phyloP scores from a whole-genome alignment of 495 filamentous ascomycete genomes.

The Penicillium steckii region DNA sequence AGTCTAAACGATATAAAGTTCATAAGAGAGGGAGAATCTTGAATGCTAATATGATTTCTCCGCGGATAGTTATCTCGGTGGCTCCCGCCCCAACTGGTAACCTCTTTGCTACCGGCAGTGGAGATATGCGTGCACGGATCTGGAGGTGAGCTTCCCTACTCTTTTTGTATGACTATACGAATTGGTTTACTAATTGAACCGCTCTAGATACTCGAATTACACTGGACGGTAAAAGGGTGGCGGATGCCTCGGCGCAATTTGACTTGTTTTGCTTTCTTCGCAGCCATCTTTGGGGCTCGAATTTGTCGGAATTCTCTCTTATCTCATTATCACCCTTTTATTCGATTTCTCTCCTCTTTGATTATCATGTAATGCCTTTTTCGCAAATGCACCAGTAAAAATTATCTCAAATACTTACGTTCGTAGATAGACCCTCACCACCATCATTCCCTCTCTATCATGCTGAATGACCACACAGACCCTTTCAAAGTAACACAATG shows the following conservation, averaged over 20 bases:
- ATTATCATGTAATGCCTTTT: neutral
- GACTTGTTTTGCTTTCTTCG: constrained; percentile 21
- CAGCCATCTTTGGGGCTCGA: constrained; percentile 20
- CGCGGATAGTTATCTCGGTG: constrained; percentile 72
- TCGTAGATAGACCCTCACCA: no score
- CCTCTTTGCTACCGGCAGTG: constrained; percentile 83
- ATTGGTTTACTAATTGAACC: no score
- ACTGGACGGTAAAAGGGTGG: constrained; percentile 44
- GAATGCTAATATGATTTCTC: constrained; percentile 8
- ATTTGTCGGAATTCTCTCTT: constrained; percentile 12
- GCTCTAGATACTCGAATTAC: constrained; percentile 43
- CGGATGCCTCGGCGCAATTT: constrained; percentile 42
- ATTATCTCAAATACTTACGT: no score
- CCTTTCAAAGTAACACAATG: neutral
- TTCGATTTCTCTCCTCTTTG: neutral
- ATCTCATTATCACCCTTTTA: constrained; percentile 6
- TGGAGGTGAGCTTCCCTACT: constrained; percentile 61
- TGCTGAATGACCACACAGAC: neutral
- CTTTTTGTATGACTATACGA: no score
- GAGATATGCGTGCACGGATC: constrained; percentile 88
- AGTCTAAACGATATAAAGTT: constrained; percentile 16
- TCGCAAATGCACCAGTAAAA: neutral
- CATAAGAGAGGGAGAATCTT: neutral
- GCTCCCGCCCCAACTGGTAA: constrained; percentile 78
- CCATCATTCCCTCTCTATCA: neutral